Conservation (phyloP, 73 alveolate species). For the Uronychia binucleata region DNA sequence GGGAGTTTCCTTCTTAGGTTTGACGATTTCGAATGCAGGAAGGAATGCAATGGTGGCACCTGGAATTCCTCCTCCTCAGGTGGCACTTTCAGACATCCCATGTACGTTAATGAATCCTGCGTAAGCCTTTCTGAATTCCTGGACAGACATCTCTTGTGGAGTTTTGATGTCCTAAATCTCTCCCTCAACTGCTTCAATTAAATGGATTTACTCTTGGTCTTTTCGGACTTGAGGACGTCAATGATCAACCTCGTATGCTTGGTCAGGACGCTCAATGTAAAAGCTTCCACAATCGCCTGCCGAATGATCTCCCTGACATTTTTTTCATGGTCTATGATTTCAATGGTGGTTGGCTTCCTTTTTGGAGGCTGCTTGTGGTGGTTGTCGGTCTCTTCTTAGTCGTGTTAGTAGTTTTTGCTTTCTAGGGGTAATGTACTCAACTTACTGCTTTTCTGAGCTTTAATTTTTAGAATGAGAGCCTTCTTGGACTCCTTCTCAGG, state of each 20-base stretch:
- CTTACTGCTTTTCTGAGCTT: neutral
- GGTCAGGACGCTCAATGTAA: neutral
- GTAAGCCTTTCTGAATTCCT: neutral
- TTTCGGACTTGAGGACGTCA: neutral
- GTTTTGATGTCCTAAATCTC: neutral
- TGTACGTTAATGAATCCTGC: neutral
- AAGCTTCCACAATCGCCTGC: neutral
- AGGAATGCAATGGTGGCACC: neutral
- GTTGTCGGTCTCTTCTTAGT: neutral
- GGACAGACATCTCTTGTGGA: neutral
- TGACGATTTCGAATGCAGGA: neutral
- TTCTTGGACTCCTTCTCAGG: neutral
- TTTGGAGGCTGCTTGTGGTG: neutral
- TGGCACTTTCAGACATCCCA: neutral
- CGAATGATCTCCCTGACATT: neutral
- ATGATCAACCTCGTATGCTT: neutral
- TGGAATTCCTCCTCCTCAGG: constrained; percentile 1
- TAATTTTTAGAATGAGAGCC: neutral
- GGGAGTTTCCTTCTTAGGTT: neutral
- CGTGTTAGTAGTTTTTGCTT: too few relatives aligned
- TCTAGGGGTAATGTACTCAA: neutral
- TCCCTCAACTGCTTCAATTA: neutral
- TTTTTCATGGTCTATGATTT: neutral
- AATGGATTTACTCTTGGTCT: neutral
- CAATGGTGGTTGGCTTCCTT: neutral